Evolutionary conservation across 2,329 filamentous ascomycete species (phyloP), one percentile per base, ranked within the genome.

Genomic region (Albifimbria verrucaria): DNA sequence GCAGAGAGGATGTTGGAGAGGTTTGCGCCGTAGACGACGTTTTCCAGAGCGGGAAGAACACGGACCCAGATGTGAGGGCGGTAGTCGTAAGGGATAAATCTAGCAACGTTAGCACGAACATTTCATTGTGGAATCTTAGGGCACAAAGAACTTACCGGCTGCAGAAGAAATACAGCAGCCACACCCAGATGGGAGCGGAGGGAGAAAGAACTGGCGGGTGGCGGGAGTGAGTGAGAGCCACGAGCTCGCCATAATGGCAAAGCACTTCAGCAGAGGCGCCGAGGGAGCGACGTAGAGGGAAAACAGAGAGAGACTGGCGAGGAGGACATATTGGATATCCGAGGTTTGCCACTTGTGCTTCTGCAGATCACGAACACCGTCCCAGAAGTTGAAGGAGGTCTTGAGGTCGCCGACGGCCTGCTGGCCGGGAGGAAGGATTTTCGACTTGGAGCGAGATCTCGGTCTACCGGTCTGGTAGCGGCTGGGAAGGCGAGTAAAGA

Each of bases 51-150:
- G 4, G 93, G 93, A 32, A 97, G 82, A 24, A 97, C 91, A 65
- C 92, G 91, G 60, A 97, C 93, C 90, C 92, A 96, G 64, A 97
- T 97, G 57, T 91, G 88, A 55, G 92, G 92, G 61, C 93, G 86
- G 76, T 92, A 94, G 66, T 93, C 89, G 61, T 86, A 83, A 36
- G 91, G 89, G 62, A 97, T 92, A 74, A 96, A 97, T 66, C 92
- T 96, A 65, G 11, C 46, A 28, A 41, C 20, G 48, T 52, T 50
- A 45, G 50, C 42, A 4, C 55, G 45, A n/a, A 23, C 1, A 18
- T 46, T 32, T 36, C 26, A 43, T 17, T n/a, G 36, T 10, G 2
- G 39, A 17, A 21, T n/a, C n/a, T n/a, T n/a, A 49, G 58, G 54
- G 58, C 58, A 20, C 2, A 11, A 25, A 18, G 46, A 21, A 83